phyloP scores from a whole-genome alignment of 352 stramenopile genomes.

The Phytophthora uliginosa region DNA sequence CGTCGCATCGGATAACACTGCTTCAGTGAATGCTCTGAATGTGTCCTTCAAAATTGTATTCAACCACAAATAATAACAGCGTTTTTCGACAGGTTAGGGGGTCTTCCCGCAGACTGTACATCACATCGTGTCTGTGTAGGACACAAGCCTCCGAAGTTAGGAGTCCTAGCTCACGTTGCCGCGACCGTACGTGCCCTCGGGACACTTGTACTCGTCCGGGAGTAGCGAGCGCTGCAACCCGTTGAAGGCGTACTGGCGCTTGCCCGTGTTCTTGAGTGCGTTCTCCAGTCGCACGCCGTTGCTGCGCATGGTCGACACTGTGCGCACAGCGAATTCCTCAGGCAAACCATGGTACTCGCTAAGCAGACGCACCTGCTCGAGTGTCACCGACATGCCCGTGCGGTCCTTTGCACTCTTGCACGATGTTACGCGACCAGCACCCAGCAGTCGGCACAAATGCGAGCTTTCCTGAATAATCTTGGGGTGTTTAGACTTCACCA shows the following conservation, averaged over 20 bases:
- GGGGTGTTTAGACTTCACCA: conserved; percentile 81
- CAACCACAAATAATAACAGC: conserved; percentile 43
- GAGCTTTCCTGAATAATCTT: conserved; percentile 84
- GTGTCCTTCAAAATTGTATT: conserved; percentile 38
- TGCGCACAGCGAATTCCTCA: conserved; percentile 65
- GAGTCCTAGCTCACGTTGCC: conserved; percentile 72
- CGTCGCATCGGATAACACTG: too few species aligned
- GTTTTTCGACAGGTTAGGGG: conserved; percentile 12
- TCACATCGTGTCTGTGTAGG: conserved; percentile 11
- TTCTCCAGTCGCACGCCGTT: conserved; percentile 81
- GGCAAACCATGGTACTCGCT: conserved; percentile 70
- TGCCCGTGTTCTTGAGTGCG: conserved; percentile 82
- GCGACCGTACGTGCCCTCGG: conserved; percentile 84
- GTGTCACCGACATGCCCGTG: conserved; percentile 96
- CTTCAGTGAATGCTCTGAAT: neutral
- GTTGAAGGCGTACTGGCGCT: conserved; percentile 84
- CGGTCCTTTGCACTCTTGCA: conserved; percentile 98
- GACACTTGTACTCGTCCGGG: conserved; percentile 81
- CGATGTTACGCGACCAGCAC: conserved; percentile 92
- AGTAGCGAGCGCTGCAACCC: conserved; percentile 79
- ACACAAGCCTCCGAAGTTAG: conserved; percentile 1
- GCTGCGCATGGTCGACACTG: conserved; percentile 81
- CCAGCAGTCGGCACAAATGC: conserved; percentile 82
- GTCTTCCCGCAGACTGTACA: neutral
- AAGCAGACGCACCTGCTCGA: conserved; percentile 89